These are phyloP conservation scores for Aureobasidium vineae DNA, from an alignment of 2,329 filamentous ascomycete genomes.

Conservation along the genomic window DNA sequence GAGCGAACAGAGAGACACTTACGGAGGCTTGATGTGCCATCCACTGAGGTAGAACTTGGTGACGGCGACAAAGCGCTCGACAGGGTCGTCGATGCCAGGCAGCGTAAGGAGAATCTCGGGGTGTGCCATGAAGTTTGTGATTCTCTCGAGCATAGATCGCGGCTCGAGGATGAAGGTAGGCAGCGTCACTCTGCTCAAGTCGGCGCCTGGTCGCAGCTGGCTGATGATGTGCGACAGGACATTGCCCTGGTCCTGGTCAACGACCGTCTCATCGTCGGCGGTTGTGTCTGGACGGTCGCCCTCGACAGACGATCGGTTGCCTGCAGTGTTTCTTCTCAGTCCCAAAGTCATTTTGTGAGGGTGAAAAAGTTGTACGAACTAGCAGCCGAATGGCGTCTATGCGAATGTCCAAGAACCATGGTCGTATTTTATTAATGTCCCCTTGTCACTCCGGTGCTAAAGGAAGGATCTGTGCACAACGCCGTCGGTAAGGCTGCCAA, in stretches of 20 bases:
- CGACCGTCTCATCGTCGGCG: constrained; percentile 63
- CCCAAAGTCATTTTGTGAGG: constrained; percentile 14
- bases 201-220: constrained; percentile 90
- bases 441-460: not conserved
- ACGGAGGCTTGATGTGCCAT: constrained; percentile 98
- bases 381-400: constrained; percentile 49
- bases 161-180: constrained; percentile 98
- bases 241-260: constrained; percentile 93
- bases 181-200: constrained; percentile 88
- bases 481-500: constrained; percentile 17
- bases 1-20: constrained; percentile 45
- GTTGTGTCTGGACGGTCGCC: constrained; percentile 42
- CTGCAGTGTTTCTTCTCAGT: constrained; percentile 31
- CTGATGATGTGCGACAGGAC: constrained; percentile 97
- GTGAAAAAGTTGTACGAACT: constrained; percentile 38
- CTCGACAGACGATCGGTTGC: constrained; percentile 46
- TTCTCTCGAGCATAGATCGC: constrained; percentile 95
- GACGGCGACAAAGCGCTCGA: constrained; percentile 86
- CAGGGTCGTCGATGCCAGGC: constrained; percentile 80
- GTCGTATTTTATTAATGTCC: constrained; percentile 17
- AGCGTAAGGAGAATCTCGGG: constrained; percentile 92
- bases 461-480: constrained; percentile 18
- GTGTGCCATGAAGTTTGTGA: constrained; percentile 99
- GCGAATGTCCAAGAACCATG: constrained; percentile 51
- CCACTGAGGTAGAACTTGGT: constrained; percentile 98